Evolutionary conservation across 2,329 filamentous ascomycete species (phyloP), one percentile per base, ranked within the genome.

Genomic region (Albophoma yamanashiensis): DNA sequence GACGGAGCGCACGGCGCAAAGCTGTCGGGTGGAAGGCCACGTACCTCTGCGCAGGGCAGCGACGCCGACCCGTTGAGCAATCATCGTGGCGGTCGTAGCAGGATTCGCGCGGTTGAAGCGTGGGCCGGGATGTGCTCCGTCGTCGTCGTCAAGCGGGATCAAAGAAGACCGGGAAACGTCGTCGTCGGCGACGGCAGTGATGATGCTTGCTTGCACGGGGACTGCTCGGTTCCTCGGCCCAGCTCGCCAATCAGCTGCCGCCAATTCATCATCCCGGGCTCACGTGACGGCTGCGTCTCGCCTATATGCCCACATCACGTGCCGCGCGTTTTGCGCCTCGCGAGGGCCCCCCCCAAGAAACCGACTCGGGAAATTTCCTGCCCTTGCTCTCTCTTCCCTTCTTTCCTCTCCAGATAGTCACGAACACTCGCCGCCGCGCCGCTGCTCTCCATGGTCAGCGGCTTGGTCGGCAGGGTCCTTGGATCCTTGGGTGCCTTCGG

Each of bases 21-120:
- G 31, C 50, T 14, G 50, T 11, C 20, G 43, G 11, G 40, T 38
- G 36, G 58, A 58, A 56, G 31, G 59, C 17, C 57, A 59, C 78
- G 67, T 72, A 84, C 82, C 79, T 80, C 82, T 79, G 73, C 82
- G 81, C 71, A 84, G 73, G 72, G 82, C 82, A 75, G 79, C 78
- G 66, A 83, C 70, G 72, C 82, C 82, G 69, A 83, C 77, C 75
- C 82, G 75, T 68, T 82, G 80, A 69, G 80, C 77, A 71, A 78
- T 80, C 82, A 86, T 86, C 52, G 66, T 73, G 69, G 65, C 65
- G 60, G 62, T 57, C 58, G 42, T 39, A 5, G 47, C 47, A 60
- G 59, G 60, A 52, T 55, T 50, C 22, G 53, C 36, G 20, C 39
- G 20, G 20, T 55, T 55, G 50, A 31, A 38, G 50, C 20, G 42